Base-by-base conservation (phyloP, 2,329 filamentous ascomycete species). In the Triangularia verruculosa region DNA sequence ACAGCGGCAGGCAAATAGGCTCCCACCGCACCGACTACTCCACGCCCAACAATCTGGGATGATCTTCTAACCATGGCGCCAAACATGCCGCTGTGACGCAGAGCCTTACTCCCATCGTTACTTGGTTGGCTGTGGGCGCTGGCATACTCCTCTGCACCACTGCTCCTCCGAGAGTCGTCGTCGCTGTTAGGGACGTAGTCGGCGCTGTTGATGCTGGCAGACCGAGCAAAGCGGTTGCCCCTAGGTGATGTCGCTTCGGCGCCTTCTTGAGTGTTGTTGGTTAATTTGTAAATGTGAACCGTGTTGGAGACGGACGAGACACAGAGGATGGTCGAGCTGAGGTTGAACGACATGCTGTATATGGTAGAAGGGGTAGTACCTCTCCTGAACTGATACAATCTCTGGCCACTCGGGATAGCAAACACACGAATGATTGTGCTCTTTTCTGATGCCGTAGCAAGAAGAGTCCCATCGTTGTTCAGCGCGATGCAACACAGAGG, bases 301-400 rank as follows among this genome's bases (percentile, higher is more conserved):
- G 95, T 99, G 72, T 99, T 95, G 0, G 93, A 96, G 1, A 93
- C 93, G 2, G 94, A 98, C 4, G 95, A 98, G 47, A 99, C 93
- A 72, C 93, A 97, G 34, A 99, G 85, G 11, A 99, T 82, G 1
- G 93, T 97, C 2, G 93, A 96, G 64, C 91, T 93, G 57, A 93
- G 88, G 76, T 99, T 99, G 79, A 99, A 99, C 1, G 93, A 96
- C 93, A 99, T 97, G 85, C 93, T 96, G 79, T 93, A 97, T 70
- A 99, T 99, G 47, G 92, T 90, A 1, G 93, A 93, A 0, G 95
- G 95, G 77, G 97, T 97, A 2, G 94, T 97, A 52, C 95, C 95
- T 68, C 95, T 88, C 64, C 95, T 87, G 78, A 99, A 99, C 74
- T 99, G 94, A 76, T 93, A 98, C 17, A 99, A 83, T 76, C 98